A percentile compares a stretch with the other conserved stretches of the same genome.
Evolutionary conservation across 179 eudicot genomes (phyloP).

Genomic region (Patellifolia procumbens): DNA sequence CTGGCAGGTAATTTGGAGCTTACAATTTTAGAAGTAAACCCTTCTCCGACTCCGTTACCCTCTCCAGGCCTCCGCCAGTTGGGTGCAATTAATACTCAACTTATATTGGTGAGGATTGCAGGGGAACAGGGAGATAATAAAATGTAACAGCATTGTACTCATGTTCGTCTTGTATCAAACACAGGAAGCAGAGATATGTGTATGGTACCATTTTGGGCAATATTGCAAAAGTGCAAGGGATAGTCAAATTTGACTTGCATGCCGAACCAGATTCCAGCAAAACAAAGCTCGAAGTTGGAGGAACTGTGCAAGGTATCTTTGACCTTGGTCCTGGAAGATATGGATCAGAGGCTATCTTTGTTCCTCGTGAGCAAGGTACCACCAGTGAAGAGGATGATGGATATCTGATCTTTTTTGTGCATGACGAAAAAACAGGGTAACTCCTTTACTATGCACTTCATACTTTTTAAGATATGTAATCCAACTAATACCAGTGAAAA

Average conservation of each 20-base stretch:
- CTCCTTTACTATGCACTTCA: not conserved
- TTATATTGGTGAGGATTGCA: not conserved
- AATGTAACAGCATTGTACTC: not conserved
- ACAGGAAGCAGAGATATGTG: slow-evolving; percentile 82
- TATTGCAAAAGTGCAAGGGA: slow-evolving; percentile 72
- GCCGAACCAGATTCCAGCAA: slow-evolving; percentile 71
- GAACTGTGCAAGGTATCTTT: slow-evolving; percentile 73
- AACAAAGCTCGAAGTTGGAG: slow-evolving; percentile 81
- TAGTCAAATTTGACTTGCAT: slow-evolving; percentile 87
- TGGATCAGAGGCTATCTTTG: slow-evolving; percentile 92
- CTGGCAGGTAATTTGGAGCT: slow-evolving; percentile 61
- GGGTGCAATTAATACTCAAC: not conserved
- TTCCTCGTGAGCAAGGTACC: slow-evolving; percentile 66
- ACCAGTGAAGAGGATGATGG: slow-evolving; percentile 90
- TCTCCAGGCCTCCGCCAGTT: not conserved
- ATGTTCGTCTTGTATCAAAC: slow-evolving; percentile 12
- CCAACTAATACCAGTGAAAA: not conserved
- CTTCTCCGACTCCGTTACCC: no score
- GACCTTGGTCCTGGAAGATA: slow-evolving; percentile 83
- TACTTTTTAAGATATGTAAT: not conserved
- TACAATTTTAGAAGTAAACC: not conserved
- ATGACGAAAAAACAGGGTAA: slow-evolving; percentile 86
- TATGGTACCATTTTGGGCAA: slow-evolving; percentile 72
- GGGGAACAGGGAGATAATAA: no score
- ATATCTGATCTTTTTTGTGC: slow-evolving; percentile 81